Base-by-base conservation (phyloP, 306 rosid species). In the Luffa acutangula region DNA sequence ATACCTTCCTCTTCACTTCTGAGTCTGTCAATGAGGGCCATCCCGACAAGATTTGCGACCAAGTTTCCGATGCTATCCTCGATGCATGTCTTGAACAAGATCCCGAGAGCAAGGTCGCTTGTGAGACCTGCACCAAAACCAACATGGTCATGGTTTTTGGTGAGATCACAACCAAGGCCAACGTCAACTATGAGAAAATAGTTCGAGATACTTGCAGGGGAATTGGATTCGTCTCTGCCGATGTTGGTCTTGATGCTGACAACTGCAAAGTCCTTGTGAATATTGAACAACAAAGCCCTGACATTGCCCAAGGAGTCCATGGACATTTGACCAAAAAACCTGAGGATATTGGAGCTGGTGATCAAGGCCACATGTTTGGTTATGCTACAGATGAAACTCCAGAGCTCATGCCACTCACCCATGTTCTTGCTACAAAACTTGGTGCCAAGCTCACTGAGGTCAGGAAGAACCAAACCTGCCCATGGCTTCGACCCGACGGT, bases 101-200 rank as follows among this genome's bases (percentile, higher is more conserved):
- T 70, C 80, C 83, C 1, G 83, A 81, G 46, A 81, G 80, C 13
- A 81, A 81, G 82, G 94, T 93, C 46, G 97, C 96, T 11, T 93
- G 97, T 9, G 96, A 93, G 82, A 90, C 97, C n/a, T 90, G 96
- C 42, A 90, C 97, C 13, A 93, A 90, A 84, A 90, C 97, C 17
- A 88, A 89, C 92, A 93, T 93, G 96, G 97, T 93, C 6, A 93
- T 93, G 97, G 93, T 93, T 58, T 80, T 80, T 14, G 82, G 82
- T 7, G 83, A 81, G 51, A 81, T 81, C 80, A 74, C 80, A 13
- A 81, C 83, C 42, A 81, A 81, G 75, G 83, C 83, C 8, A 81
- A 41, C 1, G 83, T 81, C 64, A 48, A 81, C 53, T 81, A 81
- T 6, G 79, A 81, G 80, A 81, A 74, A 43, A 81, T 81, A 13